phyloP scores from a whole-genome alignment of 305 asterid species.

The Solanum hybrid region DNA sequence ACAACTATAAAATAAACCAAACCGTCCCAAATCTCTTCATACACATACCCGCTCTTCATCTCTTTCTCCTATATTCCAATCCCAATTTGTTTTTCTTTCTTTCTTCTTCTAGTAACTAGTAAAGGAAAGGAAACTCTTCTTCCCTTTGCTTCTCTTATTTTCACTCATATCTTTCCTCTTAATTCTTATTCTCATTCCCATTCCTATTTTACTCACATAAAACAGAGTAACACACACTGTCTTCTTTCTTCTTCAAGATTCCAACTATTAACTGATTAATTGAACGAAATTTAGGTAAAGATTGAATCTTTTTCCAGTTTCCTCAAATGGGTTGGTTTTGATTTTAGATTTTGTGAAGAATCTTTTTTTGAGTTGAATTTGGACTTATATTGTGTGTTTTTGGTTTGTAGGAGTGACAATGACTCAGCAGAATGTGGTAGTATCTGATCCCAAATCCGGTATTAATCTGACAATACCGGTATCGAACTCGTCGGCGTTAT shows the following conservation, averaged over 20 bases:
- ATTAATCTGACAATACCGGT: constrained; percentile 38
- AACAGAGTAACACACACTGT: constrained; percentile 27
- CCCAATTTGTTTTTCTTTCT: background rate
- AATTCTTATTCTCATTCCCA: background rate
- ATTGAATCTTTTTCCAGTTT: background rate
- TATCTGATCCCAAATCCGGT: constrained; percentile 39
- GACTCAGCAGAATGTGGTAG: constrained; percentile 77
- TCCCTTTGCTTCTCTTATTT: background rate
- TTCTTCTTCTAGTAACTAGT: background rate
- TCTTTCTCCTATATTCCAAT: background rate
- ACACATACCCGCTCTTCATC: constrained; percentile 16
- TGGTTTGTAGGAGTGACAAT: constrained; percentile 16
- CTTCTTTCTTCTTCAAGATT: constrained; percentile 4
- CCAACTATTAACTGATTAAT: background rate
- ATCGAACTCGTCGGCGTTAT: constrained; percentile 25
- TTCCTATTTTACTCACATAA: background rate
- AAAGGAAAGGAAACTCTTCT: background rate
- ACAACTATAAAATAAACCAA: constrained; percentile 51
- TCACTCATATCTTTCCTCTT: background rate
- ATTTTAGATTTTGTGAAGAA: background rate
- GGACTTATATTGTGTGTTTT: background rate
- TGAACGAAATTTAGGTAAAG: background rate
- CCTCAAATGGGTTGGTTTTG: background rate
- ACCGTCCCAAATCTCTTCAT: constrained; percentile 29
- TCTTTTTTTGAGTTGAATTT: background rate